Evolutionary conservation across 2,329 filamentous ascomycete genomes (phyloP).

Genomic region (Ustilaginoidea virens): DNA sequence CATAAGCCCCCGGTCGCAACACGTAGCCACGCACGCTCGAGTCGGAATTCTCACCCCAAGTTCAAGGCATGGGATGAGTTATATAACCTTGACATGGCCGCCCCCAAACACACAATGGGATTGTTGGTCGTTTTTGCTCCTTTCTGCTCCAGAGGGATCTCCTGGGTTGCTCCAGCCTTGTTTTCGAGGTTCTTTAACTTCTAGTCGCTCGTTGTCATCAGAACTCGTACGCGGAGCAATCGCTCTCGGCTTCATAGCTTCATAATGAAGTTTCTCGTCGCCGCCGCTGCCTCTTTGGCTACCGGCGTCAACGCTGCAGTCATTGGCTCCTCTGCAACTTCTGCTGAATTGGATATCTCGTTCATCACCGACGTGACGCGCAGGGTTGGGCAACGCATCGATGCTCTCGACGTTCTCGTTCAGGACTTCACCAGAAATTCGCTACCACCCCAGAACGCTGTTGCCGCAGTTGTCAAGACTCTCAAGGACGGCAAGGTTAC

Average conservation of each 20-base stretch:
- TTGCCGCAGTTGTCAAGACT: slow-evolving; percentile 1
- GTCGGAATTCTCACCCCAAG: too few relatives aligned
- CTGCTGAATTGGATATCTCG: neutral
- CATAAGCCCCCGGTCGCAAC: neutral
- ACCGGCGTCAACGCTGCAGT: slow-evolving; percentile 2
- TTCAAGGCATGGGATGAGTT: too few relatives aligned
- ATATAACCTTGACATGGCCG: neutral
- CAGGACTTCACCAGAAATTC: neutral
- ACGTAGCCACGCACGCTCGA: neutral
- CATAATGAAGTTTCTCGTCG: slow-evolving; percentile 3
- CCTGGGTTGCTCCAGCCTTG: slow-evolving; percentile 1
- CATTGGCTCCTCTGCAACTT: neutral
- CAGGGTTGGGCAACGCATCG: slow-evolving; percentile 1
- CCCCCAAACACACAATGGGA: neutral
- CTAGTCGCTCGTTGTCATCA: slow-evolving; percentile 5
- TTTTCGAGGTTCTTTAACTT: slow-evolving; percentile 1
- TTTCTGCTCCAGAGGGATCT: neutral
- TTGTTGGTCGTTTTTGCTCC: neutral
- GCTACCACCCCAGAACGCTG: neutral
- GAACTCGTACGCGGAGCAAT: too few relatives aligned
- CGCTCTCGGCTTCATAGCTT: too few relatives aligned
- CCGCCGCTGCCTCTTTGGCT: slow-evolving; percentile 3
- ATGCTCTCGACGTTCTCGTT: neutral
- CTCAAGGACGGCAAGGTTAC: slow-evolving; percentile 1
- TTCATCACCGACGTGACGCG: slow-evolving; percentile 1